Percentiles rank a stretch among this genome's conserved stretches.
Evolutionary conservation across 768 basidiomycete species (phyloP).

Genomic region (Russula dissimulans): DNA sequence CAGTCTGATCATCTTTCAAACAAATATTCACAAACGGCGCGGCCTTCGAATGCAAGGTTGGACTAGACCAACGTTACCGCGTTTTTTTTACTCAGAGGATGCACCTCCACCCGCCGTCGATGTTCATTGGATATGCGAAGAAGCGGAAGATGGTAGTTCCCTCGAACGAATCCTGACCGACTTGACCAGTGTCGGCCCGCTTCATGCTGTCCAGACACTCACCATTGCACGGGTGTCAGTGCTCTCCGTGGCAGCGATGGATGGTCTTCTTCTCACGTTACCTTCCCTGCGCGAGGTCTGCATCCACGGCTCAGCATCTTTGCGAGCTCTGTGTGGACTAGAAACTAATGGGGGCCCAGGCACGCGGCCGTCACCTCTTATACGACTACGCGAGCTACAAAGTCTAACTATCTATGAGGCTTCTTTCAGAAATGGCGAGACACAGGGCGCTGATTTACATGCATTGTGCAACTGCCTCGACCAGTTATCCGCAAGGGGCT

Average conservation of each 20-base stretch:
- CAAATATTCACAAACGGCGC: constrained; percentile 2
- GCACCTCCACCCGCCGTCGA: constrained; percentile 8
- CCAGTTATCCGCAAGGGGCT: neutral
- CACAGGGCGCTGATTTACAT: constrained; percentile 3
- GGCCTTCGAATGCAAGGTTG: constrained; percentile 15
- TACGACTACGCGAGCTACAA: constrained; percentile 5
- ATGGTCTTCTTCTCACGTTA: constrained; percentile 9
- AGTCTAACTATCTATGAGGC: constrained; percentile 15
- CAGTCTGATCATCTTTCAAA: constrained; percentile 12
- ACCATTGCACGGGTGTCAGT: constrained; percentile 16
- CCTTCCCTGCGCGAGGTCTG: constrained; percentile 15
- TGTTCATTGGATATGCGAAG: constrained; percentile 16
- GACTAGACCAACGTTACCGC: constrained; percentile 3
- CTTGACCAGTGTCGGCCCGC: constrained; percentile 7
- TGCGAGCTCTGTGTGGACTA: constrained; percentile 14
- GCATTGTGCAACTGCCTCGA: constrained; percentile 9
- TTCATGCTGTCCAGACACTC: constrained; percentile 12
- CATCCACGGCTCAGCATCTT: constrained; percentile 16
- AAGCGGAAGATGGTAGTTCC: constrained; percentile 7
- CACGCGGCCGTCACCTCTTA: constrained; percentile 2
- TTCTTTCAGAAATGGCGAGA: constrained; percentile 5
- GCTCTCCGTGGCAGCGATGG: constrained; percentile 5
- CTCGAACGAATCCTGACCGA: constrained; percentile 14
- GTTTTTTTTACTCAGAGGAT: constrained; percentile 11
- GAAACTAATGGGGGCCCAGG: neutral